Conservation (phyloP, 495 filamentous ascomycete species). For the Gamarada debralockiae region DNA sequence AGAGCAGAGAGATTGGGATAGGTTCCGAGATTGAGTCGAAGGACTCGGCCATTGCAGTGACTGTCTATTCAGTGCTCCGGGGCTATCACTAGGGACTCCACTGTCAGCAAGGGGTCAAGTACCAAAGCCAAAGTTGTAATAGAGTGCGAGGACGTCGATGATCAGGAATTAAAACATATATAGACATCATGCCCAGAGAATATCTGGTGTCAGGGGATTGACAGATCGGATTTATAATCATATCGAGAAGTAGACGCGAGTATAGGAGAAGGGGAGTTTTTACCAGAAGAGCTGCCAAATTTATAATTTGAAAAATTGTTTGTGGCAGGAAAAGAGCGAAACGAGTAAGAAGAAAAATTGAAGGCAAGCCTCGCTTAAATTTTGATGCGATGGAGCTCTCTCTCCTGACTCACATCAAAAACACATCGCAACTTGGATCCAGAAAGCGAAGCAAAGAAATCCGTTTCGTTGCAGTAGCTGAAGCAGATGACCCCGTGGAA, state of each 20-base stretch:
- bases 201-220: slow-evolving; percentile 71
- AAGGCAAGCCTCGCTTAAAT: neutral
- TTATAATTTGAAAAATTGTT: neutral
- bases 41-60: slow-evolving; percentile 1
- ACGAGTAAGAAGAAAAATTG: neutral
- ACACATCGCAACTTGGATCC: neutral
- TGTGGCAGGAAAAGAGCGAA: slow-evolving; percentile 2
- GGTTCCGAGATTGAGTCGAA: slow-evolving; percentile 19
- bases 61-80: neutral
- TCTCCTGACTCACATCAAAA: neutral
- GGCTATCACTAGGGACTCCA: neutral
- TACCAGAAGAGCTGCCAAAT: slow-evolving; percentile 16
- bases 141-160: slow-evolving; percentile 10
- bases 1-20: slow-evolving; percentile 78
- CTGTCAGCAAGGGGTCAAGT: neutral
- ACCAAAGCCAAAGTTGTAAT: slow-evolving; percentile 21
- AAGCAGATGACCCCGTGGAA: too few species aligned
- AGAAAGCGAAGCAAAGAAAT: too few species aligned
- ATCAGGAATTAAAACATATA: slow-evolving; percentile 37
- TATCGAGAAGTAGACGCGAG: slow-evolving; percentile 36
- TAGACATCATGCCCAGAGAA: slow-evolving; percentile 31
- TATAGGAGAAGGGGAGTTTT: slow-evolving; percentile 29
- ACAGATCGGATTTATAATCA: slow-evolving; percentile 84
- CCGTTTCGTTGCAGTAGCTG: too few species aligned
- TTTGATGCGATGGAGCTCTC: neutral